Evolutionary conservation across 176 grass and related monocot species (phyloP).

Genomic region (Urochloa ruziziensis): DNA sequence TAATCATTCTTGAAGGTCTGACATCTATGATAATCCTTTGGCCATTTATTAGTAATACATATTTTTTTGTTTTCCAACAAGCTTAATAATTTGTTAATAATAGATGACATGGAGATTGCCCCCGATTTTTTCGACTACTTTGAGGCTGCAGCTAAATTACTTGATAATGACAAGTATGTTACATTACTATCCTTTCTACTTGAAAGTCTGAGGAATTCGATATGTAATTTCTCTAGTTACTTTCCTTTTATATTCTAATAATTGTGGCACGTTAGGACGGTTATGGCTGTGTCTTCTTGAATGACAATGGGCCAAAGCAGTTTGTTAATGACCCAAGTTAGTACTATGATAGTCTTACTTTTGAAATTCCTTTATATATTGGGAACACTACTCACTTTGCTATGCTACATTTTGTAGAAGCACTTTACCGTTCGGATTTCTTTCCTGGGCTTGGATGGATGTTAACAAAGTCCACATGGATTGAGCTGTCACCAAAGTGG

Average conservation of each 20-base stretch:
- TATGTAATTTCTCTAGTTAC: conserved; percentile 14
- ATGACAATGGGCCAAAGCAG: conserved; percentile 88
- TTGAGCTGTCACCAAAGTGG: conserved; percentile 96
- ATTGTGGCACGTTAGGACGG: conserved; percentile 63
- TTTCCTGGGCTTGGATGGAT: conserved; percentile 99
- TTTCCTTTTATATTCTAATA: conserved; percentile 18
- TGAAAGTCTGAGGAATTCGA: background rate
- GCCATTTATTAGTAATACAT: conserved; percentile 19
- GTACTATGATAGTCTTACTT: conserved; percentile 26
- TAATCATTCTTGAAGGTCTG: conserved; percentile 94
- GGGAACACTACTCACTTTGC: conserved; percentile 33
- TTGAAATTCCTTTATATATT: background rate
- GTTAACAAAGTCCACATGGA: conserved; percentile 89
- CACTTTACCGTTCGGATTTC: conserved; percentile 94
- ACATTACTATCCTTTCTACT: conserved; percentile 23
- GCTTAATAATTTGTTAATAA: conserved; percentile 46
- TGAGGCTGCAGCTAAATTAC: conserved; percentile 81
- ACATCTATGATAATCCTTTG: conserved; percentile 25
- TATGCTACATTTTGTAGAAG: conserved; percentile 52
- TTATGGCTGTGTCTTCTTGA: conserved; percentile 99
- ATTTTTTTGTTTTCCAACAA: conserved; percentile 8
- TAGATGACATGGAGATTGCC: conserved; percentile 99
- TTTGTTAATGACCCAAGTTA: conserved; percentile 92
- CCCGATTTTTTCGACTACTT: conserved; percentile 95
- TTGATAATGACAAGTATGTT: conserved; percentile 87